phyloP scores from a whole-genome alignment of 176 grass and related monocot species.

The Ensete glaucum region DNA sequence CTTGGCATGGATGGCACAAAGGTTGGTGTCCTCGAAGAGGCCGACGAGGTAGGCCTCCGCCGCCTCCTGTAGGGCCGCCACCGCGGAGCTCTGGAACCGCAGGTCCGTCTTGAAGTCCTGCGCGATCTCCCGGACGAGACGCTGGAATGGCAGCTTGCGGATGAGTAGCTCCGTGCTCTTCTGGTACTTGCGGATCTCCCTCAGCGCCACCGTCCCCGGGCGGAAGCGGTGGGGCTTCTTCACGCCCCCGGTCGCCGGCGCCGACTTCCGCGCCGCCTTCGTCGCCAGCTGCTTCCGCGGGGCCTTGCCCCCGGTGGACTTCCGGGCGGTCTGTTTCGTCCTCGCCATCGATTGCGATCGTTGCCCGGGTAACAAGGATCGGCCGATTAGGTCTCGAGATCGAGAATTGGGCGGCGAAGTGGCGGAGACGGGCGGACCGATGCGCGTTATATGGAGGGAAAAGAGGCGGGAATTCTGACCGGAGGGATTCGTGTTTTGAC shows the following conservation, averaged over 20 bases:
- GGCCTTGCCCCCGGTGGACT: conserved; percentile 58
- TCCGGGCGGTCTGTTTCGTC: conserved; percentile 53
- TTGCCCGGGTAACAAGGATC: too few species aligned
- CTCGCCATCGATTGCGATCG: conserved; percentile 29
- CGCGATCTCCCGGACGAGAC: conserved; percentile 46
- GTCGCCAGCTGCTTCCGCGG: conserved; percentile 57
- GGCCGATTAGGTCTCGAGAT: too few species aligned
- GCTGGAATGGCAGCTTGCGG: conserved; percentile 59
- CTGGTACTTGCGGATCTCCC: conserved; percentile 67
- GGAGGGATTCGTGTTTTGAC: too few species aligned
- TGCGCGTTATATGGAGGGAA: too few species aligned
- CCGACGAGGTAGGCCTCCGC: conserved; percentile 58
- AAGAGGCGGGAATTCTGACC: too few species aligned
- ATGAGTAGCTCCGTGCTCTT: conserved; percentile 69
- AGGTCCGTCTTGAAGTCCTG: conserved; percentile 75
- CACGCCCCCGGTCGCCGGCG: conserved; percentile 48
- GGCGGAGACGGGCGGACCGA: too few species aligned
- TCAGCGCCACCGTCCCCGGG: conserved; percentile 45
- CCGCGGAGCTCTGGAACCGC: conserved; percentile 58
- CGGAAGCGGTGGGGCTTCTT: conserved; percentile 65
- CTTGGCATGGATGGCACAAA: conserved; percentile 65
- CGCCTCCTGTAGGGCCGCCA: conserved; percentile 56
- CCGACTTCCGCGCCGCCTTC: conserved; percentile 51
- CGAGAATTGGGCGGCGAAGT: too few species aligned
- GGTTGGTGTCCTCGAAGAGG: conserved; percentile 69